Percentiles rank a stretch among this genome's conserved stretches.
Conservation (phyloP, 2,329 filamentous ascomycete genomes). For the Byssothecium circinans region DNA sequence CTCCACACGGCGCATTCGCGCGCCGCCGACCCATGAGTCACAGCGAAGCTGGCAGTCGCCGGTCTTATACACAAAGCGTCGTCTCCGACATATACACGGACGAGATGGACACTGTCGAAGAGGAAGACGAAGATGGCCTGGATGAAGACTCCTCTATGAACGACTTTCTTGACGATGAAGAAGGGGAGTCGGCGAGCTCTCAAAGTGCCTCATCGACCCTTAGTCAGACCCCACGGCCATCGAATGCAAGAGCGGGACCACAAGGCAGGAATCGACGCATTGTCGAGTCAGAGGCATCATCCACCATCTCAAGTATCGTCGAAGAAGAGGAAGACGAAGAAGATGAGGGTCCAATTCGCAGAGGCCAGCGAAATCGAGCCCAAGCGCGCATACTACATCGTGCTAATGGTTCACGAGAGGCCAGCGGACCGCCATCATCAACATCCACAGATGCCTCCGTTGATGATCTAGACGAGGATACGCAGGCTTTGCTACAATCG, state of each 20-base stretch:
- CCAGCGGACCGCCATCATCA: conserved; percentile 34
- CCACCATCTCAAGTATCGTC: conserved; percentile 36
- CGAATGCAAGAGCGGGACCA: conserved; percentile 20
- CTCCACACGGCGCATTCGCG: conserved; percentile 21
- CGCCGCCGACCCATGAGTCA: conserved; percentile 43
- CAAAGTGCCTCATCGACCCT: conserved; percentile 34
- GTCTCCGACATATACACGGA: conserved; percentile 44
- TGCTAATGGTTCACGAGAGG: conserved; percentile 38
- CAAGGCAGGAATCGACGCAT: conserved; percentile 37
- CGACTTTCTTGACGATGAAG: conserved; percentile 45
- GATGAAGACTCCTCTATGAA: conserved; percentile 47
- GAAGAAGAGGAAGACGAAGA: conserved; percentile 44
- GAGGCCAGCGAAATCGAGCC: conserved; percentile 34
- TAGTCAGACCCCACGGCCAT: conserved; percentile 33
- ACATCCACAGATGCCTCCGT: conserved; percentile 39
- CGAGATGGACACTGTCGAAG: conserved; percentile 47
- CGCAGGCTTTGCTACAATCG: conserved; percentile 37
- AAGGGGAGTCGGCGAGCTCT: conserved; percentile 24
- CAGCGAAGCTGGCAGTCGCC: conserved; percentile 46
- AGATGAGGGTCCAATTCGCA: conserved; percentile 38
- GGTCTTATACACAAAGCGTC: conserved; percentile 46
- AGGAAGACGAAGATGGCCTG: conserved; percentile 46
- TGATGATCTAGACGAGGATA: conserved; percentile 45
- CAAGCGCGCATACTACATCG: conserved; percentile 35
- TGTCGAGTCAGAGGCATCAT: conserved; percentile 45